These are phyloP conservation scores for Triticum turgidum DNA, from an alignment of 176 grass and related monocot species.

Conservation along the genomic window DNA sequence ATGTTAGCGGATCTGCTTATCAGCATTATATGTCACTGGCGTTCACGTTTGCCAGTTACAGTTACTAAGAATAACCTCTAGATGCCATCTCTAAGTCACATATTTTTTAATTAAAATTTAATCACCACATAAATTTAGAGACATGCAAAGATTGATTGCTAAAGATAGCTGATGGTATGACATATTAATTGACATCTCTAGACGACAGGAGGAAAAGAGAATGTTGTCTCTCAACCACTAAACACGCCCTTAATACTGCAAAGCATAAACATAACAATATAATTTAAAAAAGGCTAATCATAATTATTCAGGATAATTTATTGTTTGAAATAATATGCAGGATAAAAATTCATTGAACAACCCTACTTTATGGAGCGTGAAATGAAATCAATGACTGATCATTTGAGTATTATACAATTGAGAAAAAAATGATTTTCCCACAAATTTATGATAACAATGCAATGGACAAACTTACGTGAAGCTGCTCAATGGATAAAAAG, in stretches of 20 bases:
- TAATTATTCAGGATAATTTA: neutral
- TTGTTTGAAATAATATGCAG: neutral
- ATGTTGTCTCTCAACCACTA: neutral
- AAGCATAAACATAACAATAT: neutral
- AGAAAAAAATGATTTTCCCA: neutral
- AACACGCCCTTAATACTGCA: neutral
- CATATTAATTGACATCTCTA: neutral
- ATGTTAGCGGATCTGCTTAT: constrained; percentile 14
- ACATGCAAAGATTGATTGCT: neutral
- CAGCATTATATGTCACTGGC: neutral
- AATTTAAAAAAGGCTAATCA: neutral
- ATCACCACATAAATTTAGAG: neutral
- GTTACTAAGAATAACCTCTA: constrained; percentile 4
- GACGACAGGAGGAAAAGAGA: neutral
- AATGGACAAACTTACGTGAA: neutral
- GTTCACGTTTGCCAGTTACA: constrained; percentile 7
- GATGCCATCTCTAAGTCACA: neutral
- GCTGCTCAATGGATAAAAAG: neutral
- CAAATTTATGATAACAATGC: neutral
- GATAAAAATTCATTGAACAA: neutral
- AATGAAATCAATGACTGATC: neutral
- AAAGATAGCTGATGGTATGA: neutral
- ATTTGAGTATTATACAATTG: constrained; percentile 4
- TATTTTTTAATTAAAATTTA: neutral
- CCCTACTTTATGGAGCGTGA: neutral